Base-by-base conservation (phyloP, 768 basidiomycete genomes). In the Xerocomellus intermedius region DNA sequence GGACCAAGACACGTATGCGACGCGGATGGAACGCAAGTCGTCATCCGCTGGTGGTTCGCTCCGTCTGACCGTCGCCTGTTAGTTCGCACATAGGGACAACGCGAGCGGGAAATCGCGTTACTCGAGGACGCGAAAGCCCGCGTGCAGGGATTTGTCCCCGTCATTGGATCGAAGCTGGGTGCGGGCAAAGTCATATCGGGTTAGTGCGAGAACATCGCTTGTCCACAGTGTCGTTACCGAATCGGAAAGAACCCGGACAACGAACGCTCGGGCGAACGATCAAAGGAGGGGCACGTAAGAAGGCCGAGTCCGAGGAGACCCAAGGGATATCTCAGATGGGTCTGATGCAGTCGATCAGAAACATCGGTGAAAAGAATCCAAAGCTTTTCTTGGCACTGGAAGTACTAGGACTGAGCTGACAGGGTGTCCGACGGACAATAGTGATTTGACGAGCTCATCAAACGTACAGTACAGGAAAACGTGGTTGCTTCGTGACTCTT, bases 191-290 rank as follows among this genome's bases (percentile, higher is more conserved):
- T 62, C 35, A 37, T 44, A 47, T 45, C 26, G 30, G 54, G 54
- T 6, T 48, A 41, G 50, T 52, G 54, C 59, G 42, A 60, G 55
- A 45, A 57, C 17, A 33, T 57, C 47, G 60, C 55, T 39, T 17
- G 46, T 61, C 41, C 16, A 8, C 22, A 39, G 36, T 43, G 47
- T 36, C 42, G 14, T 37, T 5, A 9, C 44, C 39, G 16, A 38
- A n/a, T 43, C 50, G 41, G 39, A 57, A 52, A 24, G 55, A 42
- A 44, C 47, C 30, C 42, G 24, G 60, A 32, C 37, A 57, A 52
- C 55, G 55, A 36, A 54, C 45, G 42, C 36, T 53, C 8, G 55
- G 47, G 32, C 43, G 41, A 26, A 36, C 24, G 10, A 36, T 57
- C 51, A 36, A 43, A 35, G 48, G 50, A n/a, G 42, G 41, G 28